A percentile compares a stretch with the other conserved stretches of the same genome.
phyloP scores from a whole-genome alignment of 345 rosid genomes.

The Carallia brachiata region DNA sequence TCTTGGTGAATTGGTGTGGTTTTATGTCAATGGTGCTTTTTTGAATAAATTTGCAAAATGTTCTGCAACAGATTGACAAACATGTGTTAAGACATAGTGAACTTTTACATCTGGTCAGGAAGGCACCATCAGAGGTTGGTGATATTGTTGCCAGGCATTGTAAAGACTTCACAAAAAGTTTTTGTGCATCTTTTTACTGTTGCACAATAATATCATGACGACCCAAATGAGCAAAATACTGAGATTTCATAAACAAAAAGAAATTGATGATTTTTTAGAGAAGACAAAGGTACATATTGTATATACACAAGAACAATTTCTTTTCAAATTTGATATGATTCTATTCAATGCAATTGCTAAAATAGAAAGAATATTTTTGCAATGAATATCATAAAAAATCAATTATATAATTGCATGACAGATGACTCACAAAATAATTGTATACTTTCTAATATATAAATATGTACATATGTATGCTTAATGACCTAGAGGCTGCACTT shows the following conservation, averaged over 20 bases:
- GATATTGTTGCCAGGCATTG: slow-evolving; percentile 75
- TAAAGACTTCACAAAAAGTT: slow-evolving; percentile 81
- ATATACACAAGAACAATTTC: no score
- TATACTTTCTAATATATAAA: no score
- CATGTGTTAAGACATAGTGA: slow-evolving; percentile 81
- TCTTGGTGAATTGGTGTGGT: neutral
- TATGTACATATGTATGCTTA: no score
- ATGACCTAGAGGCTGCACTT: no score
- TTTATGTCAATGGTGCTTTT: neutral
- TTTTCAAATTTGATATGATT: no score
- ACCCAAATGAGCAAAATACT: slow-evolving; percentile 72
- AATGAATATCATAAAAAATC: no score
- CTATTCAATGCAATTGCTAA: no score
- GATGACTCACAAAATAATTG: no score
- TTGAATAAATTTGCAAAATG: slow-evolving; percentile 7
- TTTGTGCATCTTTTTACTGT: slow-evolving; percentile 70
- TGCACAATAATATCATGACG: slow-evolving; percentile 69
- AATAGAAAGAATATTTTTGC: no score
- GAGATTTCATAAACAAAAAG: slow-evolving; percentile 14
- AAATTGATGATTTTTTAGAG: no score
- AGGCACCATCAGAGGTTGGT: slow-evolving; percentile 50
- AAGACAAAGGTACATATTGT: no score
- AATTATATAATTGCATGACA: no score
- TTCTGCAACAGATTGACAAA: slow-evolving; percentile 59
- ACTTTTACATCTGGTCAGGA: slow-evolving; percentile 64